These are phyloP conservation scores for Ambrosia trifida DNA, from an alignment of 129 eudicot genomes.

Conservation along the genomic window DNA sequence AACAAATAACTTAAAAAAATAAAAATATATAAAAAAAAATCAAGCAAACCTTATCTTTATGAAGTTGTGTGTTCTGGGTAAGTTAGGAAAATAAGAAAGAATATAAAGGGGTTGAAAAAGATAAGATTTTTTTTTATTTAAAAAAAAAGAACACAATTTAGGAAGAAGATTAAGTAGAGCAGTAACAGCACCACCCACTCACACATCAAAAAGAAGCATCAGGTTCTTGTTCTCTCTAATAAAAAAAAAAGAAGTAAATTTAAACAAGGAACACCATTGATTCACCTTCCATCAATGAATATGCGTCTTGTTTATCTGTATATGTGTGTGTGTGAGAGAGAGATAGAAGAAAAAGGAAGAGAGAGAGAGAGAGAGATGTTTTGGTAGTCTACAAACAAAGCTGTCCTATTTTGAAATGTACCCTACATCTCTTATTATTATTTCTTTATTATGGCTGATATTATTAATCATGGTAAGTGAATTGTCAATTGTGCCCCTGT, in stretches of 20 bases:
- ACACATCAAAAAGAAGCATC: conserved; percentile 70
- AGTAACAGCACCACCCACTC: conserved; percentile 58
- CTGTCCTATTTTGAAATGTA: conserved; percentile 56
- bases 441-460: conserved; percentile 38
- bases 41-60: conserved; percentile 19
- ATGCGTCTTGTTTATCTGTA: neutral
- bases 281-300: conserved; percentile 33
- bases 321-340: conserved; percentile 29
- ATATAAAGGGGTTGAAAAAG: neutral
- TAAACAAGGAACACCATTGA: conserved; percentile 28
- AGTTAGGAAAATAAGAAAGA: conserved; percentile 29
- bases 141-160: neutral
- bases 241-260: conserved; percentile 37
- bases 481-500: conserved; percentile 40
- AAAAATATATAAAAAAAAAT: neutral
- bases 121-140: neutral
- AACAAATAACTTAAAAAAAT: conserved; percentile 9
- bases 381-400: conserved; percentile 48
- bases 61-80: conserved; percentile 20
- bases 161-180: conserved; percentile 16
- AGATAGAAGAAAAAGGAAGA: conserved; percentile 28
- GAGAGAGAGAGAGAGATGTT: conserved; percentile 33
- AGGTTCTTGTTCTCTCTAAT: conserved; percentile 50
- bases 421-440: conserved; percentile 46
- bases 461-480: conserved; percentile 23